Percentiles rank a stretch among this genome's conserved stretches.
Evolutionary conservation across 441 rosid genomes (phyloP).

Genomic region (Erodium trifolium): DNA sequence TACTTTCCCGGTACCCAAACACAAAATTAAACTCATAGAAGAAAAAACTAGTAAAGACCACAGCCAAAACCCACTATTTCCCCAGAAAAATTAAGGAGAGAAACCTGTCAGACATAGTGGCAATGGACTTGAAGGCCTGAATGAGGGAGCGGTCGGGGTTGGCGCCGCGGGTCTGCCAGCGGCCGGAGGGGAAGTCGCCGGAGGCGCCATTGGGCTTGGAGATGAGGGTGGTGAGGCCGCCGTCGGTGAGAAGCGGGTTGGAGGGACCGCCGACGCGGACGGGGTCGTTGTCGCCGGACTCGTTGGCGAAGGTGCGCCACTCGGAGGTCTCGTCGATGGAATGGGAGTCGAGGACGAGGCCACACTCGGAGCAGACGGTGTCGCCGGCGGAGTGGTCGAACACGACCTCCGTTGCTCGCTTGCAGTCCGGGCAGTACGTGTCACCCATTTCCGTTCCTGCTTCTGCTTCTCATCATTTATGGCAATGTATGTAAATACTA

Average conservation of each 20-base stretch:
- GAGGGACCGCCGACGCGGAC: slow-evolving; percentile 26
- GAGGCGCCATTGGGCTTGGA: slow-evolving; percentile 19
- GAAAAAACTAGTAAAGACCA: neutral
- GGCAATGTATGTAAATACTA: too few species aligned
- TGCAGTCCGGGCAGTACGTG: slow-evolving; percentile 9
- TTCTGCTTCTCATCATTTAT: neutral
- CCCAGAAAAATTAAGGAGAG: neutral
- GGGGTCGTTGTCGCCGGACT: slow-evolving; percentile 12
- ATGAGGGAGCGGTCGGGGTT: slow-evolving; percentile 12
- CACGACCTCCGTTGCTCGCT: slow-evolving; percentile 9
- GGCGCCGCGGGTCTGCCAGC: slow-evolving; percentile 22
- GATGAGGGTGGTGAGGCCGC: slow-evolving; percentile 23
- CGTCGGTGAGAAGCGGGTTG: slow-evolving; percentile 22
- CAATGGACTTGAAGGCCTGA: slow-evolving; percentile 4
- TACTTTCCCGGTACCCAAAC: neutral
- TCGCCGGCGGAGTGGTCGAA: slow-evolving; percentile 13
- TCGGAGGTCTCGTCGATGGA: neutral
- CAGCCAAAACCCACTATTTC: neutral
- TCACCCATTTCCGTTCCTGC: neutral
- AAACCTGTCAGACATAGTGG: slow-evolving; percentile 7
- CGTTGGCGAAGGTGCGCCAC: too few species aligned
- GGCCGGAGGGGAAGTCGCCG: slow-evolving; percentile 14
- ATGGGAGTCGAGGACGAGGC: slow-evolving; percentile 14
- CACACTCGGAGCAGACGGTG: slow-evolving; percentile 13
- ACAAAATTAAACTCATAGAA: too few species aligned